These are phyloP conservation scores for Tricholoma flavovirens DNA, from an alignment of 768 basidiomycete genomes.

Conservation along the genomic window DNA sequence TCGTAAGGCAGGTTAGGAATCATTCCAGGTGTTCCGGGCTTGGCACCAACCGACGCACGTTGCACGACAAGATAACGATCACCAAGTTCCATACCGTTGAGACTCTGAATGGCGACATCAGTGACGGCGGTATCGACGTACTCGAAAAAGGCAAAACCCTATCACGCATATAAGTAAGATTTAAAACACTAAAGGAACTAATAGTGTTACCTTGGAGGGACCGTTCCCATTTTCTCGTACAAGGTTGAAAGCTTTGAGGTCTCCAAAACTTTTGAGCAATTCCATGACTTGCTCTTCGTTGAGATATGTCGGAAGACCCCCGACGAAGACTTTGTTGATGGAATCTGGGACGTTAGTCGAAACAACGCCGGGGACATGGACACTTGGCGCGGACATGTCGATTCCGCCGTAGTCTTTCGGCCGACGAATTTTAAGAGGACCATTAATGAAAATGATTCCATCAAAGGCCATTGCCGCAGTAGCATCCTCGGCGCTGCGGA, in stretches of 20 bases:
- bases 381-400: conserved; percentile 50
- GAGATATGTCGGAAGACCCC: conserved; percentile 90
- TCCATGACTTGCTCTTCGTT: conserved; percentile 99
- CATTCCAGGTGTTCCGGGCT: conserved; percentile 60
- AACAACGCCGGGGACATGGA: conserved; percentile 92
- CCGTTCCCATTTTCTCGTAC: conserved; percentile 92
- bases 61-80: conserved; percentile 95
- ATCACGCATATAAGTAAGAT: neutral
- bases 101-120: conserved; percentile 91
- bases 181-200: neutral
- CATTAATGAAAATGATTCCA: conserved; percentile 92
- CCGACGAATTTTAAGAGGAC: conserved; percentile 94
- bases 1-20: conserved; percentile 71
- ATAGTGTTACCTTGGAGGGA: conserved; percentile 64
- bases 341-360: conserved; percentile 96
- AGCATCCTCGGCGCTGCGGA: conserved; percentile 95
- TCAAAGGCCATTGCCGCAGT: conserved; percentile 97
- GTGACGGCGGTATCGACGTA: conserved; percentile 87
- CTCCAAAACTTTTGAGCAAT: conserved; percentile 93
- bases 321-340: conserved; percentile 96
- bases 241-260: conserved; percentile 95
- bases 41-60: conserved; percentile 91
- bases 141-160: conserved; percentile 99
- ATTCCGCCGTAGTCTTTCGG: conserved; percentile 96
- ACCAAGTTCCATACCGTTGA: conserved; percentile 97